These are phyloP conservation scores for Schoenoplectus tabernaemontani DNA, from an alignment of 202 grass and related monocot genomes.

Conservation along the genomic window DNA sequence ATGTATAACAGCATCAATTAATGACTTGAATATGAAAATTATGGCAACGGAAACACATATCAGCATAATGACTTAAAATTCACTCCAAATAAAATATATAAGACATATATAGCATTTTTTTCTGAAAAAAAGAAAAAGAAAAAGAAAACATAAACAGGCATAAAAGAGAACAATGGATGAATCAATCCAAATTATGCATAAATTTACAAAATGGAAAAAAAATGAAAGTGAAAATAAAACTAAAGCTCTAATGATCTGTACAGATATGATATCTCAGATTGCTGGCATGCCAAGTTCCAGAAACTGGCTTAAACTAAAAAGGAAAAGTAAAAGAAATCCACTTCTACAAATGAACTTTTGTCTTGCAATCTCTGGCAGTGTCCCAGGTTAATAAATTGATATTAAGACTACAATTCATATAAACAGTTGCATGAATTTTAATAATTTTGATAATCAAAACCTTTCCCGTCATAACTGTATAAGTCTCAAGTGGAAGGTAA, in stretches of 20 bases:
- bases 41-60: background rate
- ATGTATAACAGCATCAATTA: background rate
- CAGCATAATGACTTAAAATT: background rate
- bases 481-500: conserved; percentile 35
- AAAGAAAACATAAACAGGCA: background rate
- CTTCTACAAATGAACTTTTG: conserved; percentile 23
- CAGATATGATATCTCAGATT: background rate
- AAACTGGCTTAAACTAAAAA: background rate
- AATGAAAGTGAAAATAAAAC: background rate
- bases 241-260: background rate
- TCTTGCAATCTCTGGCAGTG: background rate
- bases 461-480: conserved; percentile 33
- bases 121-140: background rate
- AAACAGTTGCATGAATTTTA: conserved; percentile 39
- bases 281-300: background rate
- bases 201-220: background rate
- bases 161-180: background rate
- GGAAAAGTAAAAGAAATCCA: background rate
- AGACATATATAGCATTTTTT: background rate
- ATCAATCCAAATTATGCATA: background rate
- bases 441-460: conserved; percentile 37
- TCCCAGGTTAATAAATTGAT: conserved; percentile 7
- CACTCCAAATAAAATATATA: background rate
- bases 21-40: background rate
- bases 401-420: conserved; percentile 34